Base-by-base conservation (phyloP, 106 monocot genomes). In the Dendrobium huoshanense region DNA sequence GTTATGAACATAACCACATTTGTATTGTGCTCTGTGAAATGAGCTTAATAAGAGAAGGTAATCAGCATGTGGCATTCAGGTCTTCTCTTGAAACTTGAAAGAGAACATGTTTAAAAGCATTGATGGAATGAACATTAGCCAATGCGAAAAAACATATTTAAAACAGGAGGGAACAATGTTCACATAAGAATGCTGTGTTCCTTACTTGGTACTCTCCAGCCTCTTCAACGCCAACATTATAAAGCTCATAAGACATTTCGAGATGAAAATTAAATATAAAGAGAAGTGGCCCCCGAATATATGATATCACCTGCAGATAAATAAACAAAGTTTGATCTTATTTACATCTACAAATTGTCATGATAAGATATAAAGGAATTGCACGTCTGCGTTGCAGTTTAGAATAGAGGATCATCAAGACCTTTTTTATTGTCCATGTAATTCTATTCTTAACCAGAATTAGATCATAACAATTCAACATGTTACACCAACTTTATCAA, bases 261-360 rank as follows among this genome's bases (percentile, higher is more conserved):
- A 94, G 94, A 85, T 94, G 87, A 74, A 97, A 97, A 58, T 97
- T 97, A 80, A 94, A 94, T 20, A 94, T 29, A 75, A 97, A 97
- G 45, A 97, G 82, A 81, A 94, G 85, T 51, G 90, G 79, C 0
- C 97, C 94, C 84, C 89, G 94, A 56, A 84, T 85, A 81, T 87
- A 94, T 31, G 90, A 90, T 85, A 97, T 88, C 42, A 97, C 90
- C 96, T 96, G 93, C 61, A 33, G 43, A 31, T 67, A 44, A 41
- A 8, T 51, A 72, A 25, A 81, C 49, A 75, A 25, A 10, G 20
- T n/a, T n/a, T 61, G n/a, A 61, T 61, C 22, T 9, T 61, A 20
- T 22, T 5, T n/a, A n/a, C 20, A 4, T 3, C 19, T 56, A 61
- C 7, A 61, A 61, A 61, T n/a, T 61, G 0, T 5, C 61, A 61